phyloP scores from a whole-genome alignment of 495 filamentous ascomycete genomes.

The Tetracladium marchalianum region DNA sequence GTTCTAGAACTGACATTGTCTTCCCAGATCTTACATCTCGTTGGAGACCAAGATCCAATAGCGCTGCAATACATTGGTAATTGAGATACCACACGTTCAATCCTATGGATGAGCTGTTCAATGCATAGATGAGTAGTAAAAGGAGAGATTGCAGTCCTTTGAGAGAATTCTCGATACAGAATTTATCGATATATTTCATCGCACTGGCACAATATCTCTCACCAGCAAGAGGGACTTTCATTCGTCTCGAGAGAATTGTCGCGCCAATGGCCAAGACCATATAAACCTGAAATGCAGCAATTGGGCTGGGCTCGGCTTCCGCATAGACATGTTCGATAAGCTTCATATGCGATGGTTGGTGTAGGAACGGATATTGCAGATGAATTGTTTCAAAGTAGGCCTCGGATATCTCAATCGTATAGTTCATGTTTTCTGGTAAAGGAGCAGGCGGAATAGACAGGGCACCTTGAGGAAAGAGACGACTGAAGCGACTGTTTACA shows the following conservation, averaged over 20 bases:
- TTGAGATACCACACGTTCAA: conserved; percentile 40
- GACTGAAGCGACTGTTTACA: too few species aligned
- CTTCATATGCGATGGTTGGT: conserved; percentile 29
- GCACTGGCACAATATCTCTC: conserved; percentile 37
- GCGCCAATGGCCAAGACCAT: conserved; percentile 37
- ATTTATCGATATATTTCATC: conserved; percentile 27
- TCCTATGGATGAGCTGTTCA: conserved; percentile 34
- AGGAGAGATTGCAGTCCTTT: conserved; percentile 32
- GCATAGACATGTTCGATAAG: conserved; percentile 25
- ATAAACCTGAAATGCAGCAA: conserved; percentile 29
- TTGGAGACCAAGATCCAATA: conserved; percentile 37
- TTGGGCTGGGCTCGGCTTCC: conserved; percentile 11
- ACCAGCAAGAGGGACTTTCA: conserved; percentile 29
- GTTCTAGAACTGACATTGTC: conserved; percentile 30
- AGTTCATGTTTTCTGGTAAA: conserved; percentile 27
- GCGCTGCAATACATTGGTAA: conserved; percentile 35
- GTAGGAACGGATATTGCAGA: conserved; percentile 33
- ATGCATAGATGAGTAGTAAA: conserved; percentile 35
- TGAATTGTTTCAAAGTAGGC: conserved; percentile 35
- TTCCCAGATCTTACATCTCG: conserved; percentile 28
- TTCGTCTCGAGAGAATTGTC: conserved; percentile 30
- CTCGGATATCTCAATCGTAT: conserved; percentile 26
- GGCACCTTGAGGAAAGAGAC: conserved; percentile 6
- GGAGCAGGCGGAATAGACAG: conserved; percentile 28
- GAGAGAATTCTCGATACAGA: conserved; percentile 29